phyloP scores from a whole-genome alignment of 768 basidiomycete genomes.

The Lactarius sp. region DNA sequence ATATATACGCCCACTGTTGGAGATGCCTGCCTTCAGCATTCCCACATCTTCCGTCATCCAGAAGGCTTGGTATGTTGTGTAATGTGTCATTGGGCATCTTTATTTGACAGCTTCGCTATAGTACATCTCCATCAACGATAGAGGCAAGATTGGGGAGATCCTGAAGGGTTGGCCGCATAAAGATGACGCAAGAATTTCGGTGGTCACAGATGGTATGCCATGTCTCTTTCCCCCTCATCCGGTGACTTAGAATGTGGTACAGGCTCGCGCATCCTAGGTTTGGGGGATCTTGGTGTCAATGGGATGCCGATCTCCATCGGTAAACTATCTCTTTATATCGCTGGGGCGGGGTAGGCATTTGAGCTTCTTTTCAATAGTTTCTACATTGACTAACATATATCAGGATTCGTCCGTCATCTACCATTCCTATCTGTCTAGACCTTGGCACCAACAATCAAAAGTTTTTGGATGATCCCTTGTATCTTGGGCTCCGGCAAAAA shows the following conservation, averaged over 20 bases:
- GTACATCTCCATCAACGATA: conserved; percentile 80
- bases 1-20: conserved; percentile 94
- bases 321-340: conserved; percentile 87
- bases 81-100: background rate
- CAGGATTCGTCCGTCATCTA: conserved; percentile 72
- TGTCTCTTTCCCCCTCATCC: background rate
- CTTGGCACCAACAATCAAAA: conserved; percentile 83
- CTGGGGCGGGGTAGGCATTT: conserved; percentile 71
- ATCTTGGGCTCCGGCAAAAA: conserved; percentile 76
- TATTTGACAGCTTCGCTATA: conserved; percentile 28
- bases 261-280: conserved; percentile 85
- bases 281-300: conserved; percentile 80
- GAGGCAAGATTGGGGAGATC: conserved; percentile 68
- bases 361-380: background rate
- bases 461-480: conserved; percentile 81
- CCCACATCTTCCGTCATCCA: conserved; percentile 67
- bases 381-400: conserved; percentile 5
- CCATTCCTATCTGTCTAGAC: conserved; percentile 81
- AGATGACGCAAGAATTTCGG: conserved; percentile 78
- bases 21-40: conserved; percentile 83
- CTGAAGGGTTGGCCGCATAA: conserved; percentile 67
- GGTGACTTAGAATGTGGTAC: background rate
- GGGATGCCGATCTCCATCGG: conserved; percentile 89
- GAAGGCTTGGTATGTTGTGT: conserved; percentile 55
- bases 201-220: conserved; percentile 80